Conservation (phyloP, 2,329 filamentous ascomycete species). For the Lasiodiplodia sp. region DNA sequence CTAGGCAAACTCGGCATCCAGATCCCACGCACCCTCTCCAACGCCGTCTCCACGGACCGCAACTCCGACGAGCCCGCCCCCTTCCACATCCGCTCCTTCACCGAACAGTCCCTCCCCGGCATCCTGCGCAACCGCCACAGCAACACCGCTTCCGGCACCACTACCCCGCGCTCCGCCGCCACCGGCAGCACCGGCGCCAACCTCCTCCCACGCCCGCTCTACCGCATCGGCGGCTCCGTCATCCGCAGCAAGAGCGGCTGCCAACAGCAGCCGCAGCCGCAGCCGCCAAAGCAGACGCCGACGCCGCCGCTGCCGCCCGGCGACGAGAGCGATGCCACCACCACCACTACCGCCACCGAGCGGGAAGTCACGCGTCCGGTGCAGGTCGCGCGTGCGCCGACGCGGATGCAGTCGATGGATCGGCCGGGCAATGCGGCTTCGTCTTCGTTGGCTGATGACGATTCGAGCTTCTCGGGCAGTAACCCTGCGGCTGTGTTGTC, state of each 20-base stretch:
- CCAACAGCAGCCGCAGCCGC: not conserved
- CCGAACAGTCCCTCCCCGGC: slow-evolving; percentile 36
- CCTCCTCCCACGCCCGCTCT: slow-evolving; percentile 40
- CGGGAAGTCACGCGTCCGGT: not conserved
- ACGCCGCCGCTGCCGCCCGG: not conserved
- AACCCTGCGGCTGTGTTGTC: slow-evolving; percentile 4
- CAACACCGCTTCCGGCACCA: not conserved
- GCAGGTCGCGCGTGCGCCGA: not conserved
- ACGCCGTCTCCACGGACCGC: slow-evolving; percentile 44
- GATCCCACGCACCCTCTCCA: slow-evolving; percentile 69
- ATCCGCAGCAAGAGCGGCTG: slow-evolving; percentile 36
- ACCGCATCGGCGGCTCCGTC: slow-evolving; percentile 45
- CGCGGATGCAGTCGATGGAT: not conserved
- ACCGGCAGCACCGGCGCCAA: slow-evolving; percentile 32
- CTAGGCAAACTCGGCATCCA: slow-evolving; percentile 70
- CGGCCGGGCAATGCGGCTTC: not conserved
- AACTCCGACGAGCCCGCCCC: slow-evolving; percentile 37
- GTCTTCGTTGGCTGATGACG: not conserved
- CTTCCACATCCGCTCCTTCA: slow-evolving; percentile 41
- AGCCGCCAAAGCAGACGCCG: not conserved
- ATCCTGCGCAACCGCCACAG: slow-evolving; percentile 38
- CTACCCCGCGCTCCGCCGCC: slow-evolving; percentile 28
- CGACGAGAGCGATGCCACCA: not conserved
- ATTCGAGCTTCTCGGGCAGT: slow-evolving; percentile 5
- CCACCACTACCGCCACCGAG: too few relatives aligned